Conservation (phyloP, 1,139 yeast species). For the Scheffersomyces titani region DNA sequence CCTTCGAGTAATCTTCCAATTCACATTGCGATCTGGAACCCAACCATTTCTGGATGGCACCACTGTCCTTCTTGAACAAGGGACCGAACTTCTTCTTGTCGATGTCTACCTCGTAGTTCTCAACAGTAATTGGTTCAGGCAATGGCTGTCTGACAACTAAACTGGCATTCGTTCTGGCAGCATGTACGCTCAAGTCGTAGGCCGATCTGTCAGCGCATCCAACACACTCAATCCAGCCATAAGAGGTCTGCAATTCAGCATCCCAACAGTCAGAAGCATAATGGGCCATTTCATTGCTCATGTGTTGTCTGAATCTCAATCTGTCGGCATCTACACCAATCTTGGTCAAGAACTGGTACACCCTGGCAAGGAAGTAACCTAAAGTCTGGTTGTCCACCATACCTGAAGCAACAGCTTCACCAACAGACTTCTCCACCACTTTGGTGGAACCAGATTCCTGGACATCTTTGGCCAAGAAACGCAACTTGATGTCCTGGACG, state of each 20-base stretch:
- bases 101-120: constrained; percentile 78
- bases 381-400: constrained; percentile 96
- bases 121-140: constrained; percentile 80
- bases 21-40: constrained; percentile 79
- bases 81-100: constrained; percentile 98
- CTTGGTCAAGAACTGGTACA: constrained; percentile 76
- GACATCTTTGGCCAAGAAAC: constrained; percentile 79
- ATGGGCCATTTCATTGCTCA: constrained; percentile 99
- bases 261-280: constrained; percentile 99
- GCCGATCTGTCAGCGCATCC: constrained; percentile 99
- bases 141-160: constrained; percentile 90
- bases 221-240: constrained; percentile 99
- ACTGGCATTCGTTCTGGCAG: constrained; percentile 93
- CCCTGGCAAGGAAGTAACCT: constrained; percentile 95
- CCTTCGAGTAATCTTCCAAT: constrained; percentile 72
- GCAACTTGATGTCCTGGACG: constrained; percentile 70
- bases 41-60: constrained; percentile 83
- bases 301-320: constrained; percentile 96
- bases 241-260: constrained; percentile 92
- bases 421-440: constrained; percentile 65
- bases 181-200: constrained; percentile 91
- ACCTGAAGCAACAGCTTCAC: constrained; percentile 84
- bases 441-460: constrained; percentile 85
- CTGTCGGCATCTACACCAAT: constrained; percentile 87
- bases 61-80: constrained; percentile 94